phyloP scores from a whole-genome alignment of 192 early-diverging fungal species.

The Linderina pennispora region DNA sequence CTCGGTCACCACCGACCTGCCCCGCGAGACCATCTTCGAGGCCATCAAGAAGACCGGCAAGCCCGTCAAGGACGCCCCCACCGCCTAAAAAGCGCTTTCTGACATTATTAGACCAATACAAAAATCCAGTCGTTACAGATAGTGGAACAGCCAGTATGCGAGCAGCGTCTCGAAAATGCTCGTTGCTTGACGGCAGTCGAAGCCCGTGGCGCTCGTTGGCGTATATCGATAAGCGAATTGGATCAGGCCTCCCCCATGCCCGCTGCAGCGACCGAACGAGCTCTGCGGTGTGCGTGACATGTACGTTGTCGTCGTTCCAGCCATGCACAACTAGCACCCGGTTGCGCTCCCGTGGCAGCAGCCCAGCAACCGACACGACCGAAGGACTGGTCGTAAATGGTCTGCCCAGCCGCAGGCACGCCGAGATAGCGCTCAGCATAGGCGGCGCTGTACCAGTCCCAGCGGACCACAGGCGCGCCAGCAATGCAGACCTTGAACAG shows the following conservation, averaged over 20 bases:
- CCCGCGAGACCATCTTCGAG: slow-evolving; percentile 15
- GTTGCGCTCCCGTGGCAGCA: slow-evolving; percentile 34
- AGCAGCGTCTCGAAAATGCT: slow-evolving; percentile 76
- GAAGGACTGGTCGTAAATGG: neutral
- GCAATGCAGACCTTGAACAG: slow-evolving; percentile 60
- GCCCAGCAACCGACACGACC: neutral
- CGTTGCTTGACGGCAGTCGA: slow-evolving; percentile 55
- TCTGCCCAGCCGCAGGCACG: slow-evolving; percentile 9
- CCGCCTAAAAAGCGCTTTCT: neutral
- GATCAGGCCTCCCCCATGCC: slow-evolving; percentile 39
- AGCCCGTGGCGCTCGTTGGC: slow-evolving; percentile 72
- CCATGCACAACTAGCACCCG: slow-evolving; percentile 68
- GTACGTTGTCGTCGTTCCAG: slow-evolving; percentile 73
- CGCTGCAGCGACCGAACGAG: slow-evolving; percentile 26
- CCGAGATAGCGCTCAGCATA: slow-evolving; percentile 74
- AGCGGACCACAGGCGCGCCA: slow-evolving; percentile 67
- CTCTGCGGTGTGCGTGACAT: slow-evolving; percentile 55
- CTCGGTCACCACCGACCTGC: slow-evolving; percentile 37
- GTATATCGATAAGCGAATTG: slow-evolving; percentile 60
- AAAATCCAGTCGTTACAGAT: too few relatives aligned
- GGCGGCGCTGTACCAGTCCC: slow-evolving; percentile 69
- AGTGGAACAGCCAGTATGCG: slow-evolving; percentile 54
- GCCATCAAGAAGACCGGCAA: slow-evolving; percentile 43
- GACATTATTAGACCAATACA: too few relatives aligned
- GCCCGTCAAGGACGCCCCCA: slow-evolving; percentile 5